phyloP scores from a whole-genome alignment of 1,284 basidiomycete genomes.

The Pseudozyma pruni region DNA sequence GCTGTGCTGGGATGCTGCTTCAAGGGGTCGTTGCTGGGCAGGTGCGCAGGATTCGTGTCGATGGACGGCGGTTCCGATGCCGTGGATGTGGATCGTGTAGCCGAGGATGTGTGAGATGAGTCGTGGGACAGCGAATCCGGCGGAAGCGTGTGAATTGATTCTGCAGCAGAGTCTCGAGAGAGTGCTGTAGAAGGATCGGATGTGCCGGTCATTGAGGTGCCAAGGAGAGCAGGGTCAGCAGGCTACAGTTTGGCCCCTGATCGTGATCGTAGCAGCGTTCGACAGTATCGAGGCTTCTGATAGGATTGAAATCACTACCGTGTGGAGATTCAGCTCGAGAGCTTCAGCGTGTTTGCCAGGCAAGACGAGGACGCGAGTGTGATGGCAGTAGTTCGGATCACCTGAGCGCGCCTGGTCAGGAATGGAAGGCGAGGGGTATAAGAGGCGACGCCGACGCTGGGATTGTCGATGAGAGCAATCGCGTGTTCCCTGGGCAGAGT shows the following conservation, averaged over 20 bases:
- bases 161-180: constrained; percentile 23
- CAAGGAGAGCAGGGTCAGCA: not conserved
- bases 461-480: no score
- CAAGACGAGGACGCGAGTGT: no score
- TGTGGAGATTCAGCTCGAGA: no score
- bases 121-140: constrained; percentile 7
- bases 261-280: not conserved
- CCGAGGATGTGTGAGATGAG: not conserved
- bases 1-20: constrained; percentile 30
- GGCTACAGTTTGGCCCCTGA: not conserved
- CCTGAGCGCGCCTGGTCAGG: no score
- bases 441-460: no score
- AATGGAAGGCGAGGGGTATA: no score
- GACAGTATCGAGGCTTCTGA: no score
- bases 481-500: no score
- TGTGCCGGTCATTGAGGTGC: constrained; percentile 32
- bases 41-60: constrained; percentile 26
- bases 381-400: no score
- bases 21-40: constrained; percentile 32
- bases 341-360: no score
- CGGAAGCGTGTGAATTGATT: not conserved
- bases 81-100: constrained; percentile 2
- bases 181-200: constrained; percentile 22
- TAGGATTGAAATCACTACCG: no score
- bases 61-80: constrained; percentile 13